A percentile compares a stretch with the other conserved stretches of the same genome.
phyloP scores from a whole-genome alignment of 768 basidiomycete genomes.

The Mycena rosella region DNA sequence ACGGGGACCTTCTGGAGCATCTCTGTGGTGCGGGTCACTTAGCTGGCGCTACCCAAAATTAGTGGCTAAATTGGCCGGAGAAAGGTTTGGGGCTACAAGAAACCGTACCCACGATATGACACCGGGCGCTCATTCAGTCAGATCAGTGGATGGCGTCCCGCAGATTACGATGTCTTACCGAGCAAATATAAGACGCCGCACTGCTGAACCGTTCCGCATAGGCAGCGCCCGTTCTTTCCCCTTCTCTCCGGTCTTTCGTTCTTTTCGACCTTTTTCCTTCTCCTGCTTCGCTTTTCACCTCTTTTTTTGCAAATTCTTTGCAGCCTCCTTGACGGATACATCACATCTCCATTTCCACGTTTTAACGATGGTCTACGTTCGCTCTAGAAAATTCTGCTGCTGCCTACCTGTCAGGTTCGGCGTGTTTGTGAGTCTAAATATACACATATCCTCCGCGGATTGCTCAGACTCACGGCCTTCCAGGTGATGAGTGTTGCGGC shows the following conservation, averaged over 20 bases:
- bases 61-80: too few species aligned
- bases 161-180: too few species aligned
- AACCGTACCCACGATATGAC: too few species aligned
- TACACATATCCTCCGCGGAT: neutral
- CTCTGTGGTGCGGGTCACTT: too few species aligned
- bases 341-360: constrained; percentile 26
- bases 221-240: constrained; percentile 32
- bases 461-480: constrained; percentile 19
- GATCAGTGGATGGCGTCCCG: too few species aligned
- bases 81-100: too few species aligned
- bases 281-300: constrained; percentile 21
- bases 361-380: constrained; percentile 50
- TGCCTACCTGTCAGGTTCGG: constrained; percentile 72
- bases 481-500: constrained; percentile 60
- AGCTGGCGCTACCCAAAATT: too few species aligned
- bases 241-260: constrained; percentile 13
- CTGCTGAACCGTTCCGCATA: neutral
- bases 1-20: too few species aligned
- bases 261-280: constrained; percentile 5
- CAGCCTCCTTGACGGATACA: constrained; percentile 30
- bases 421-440: constrained; percentile 59
- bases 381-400: constrained; percentile 71
- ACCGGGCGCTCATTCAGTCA: too few species aligned
- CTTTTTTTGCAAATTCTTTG: constrained; percentile 23
- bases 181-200: too few species aligned